Evolutionary conservation across 2,329 filamentous ascomycete genomes (phyloP), one percentile per base, ranked within the genome.

Genomic region (Ophiostoma ulmi): DNA sequence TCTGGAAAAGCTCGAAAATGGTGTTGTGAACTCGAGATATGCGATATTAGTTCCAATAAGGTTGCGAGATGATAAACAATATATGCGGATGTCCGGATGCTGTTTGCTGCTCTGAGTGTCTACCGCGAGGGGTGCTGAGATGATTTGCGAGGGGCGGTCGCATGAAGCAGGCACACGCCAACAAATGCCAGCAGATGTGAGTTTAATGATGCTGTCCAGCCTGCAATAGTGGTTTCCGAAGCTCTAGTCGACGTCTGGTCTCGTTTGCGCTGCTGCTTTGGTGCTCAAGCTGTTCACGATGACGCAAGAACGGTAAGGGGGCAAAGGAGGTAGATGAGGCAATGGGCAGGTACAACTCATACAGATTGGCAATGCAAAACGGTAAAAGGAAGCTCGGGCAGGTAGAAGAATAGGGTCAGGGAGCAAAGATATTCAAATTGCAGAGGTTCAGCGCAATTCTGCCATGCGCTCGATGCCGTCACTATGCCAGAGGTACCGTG

Each of bases 381-480:
- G 31, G 31, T 31, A 31, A 22, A 55, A 22, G 48, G 22, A 26
- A 58, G 52, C n/a, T 58, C 17, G 52, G 22, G 52, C 8, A 58
- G 52, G 22, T 11, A 17, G 22, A 26, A n/a, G 22, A 14, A 20
- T 14, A 7, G 26, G 55, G 55, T 5, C 4, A 31, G 58, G 35
- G 2, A 14, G 26, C 22, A 31, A 35, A 61, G 2, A 35, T 13
- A 7, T 22, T 20, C 17, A n/a, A 48, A 31, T 31, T n/a, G 17
- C 6, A 7, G 44, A 48, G 20, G 17, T 44, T 13, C 58, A 35
- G 58, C 58, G 58, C 58, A 63, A 61, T 35, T 26, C 20, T 63
- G 58, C n/a, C 26, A 22, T 58, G 52, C 52, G 26, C 58, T 31
- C 22, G 58, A 63, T 35, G 58, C 58, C 58, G 58, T 63, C 58